Evolutionary conservation across 176 grass and related monocot genomes (phyloP).

Genomic region (Saccharum officinarum): DNA sequence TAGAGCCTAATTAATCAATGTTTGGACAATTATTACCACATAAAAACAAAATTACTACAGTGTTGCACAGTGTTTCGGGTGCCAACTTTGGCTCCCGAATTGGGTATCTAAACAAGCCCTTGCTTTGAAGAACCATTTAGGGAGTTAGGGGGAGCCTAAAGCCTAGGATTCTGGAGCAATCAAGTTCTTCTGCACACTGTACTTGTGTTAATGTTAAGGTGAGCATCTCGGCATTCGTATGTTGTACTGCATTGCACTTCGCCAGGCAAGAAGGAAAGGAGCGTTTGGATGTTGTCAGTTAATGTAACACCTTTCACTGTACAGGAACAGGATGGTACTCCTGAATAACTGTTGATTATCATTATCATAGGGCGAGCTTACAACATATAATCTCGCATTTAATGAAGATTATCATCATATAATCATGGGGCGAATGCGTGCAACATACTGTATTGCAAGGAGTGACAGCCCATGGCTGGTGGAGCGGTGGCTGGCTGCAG

Average conservation of each 20-base stretch:
- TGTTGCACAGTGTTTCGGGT: no score
- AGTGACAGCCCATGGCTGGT: background rate
- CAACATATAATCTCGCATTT: background rate
- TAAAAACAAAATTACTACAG: no score
- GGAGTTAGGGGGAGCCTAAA: background rate
- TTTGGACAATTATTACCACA: no score
- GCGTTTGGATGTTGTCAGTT: constrained; percentile 19
- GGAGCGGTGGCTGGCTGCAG: no score
- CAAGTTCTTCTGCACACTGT: constrained; percentile 5
- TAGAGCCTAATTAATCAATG: no score
- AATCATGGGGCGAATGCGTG: background rate
- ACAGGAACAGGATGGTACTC: background rate
- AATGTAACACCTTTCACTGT: constrained; percentile 17
- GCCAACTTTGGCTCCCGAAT: no score
- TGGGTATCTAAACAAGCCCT: no score
- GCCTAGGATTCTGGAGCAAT: constrained; percentile 11
- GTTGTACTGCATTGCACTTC: background rate
- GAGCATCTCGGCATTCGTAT: background rate
- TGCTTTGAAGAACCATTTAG: background rate
- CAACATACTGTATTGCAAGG: background rate
- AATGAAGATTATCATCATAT: background rate
- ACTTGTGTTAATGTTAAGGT: background rate
- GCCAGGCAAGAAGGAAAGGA: constrained; percentile 3
- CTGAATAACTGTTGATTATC: background rate
- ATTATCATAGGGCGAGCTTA: background rate